Conservation (phyloP, 163 green algal species). For the Chlorella variabilis region DNA sequence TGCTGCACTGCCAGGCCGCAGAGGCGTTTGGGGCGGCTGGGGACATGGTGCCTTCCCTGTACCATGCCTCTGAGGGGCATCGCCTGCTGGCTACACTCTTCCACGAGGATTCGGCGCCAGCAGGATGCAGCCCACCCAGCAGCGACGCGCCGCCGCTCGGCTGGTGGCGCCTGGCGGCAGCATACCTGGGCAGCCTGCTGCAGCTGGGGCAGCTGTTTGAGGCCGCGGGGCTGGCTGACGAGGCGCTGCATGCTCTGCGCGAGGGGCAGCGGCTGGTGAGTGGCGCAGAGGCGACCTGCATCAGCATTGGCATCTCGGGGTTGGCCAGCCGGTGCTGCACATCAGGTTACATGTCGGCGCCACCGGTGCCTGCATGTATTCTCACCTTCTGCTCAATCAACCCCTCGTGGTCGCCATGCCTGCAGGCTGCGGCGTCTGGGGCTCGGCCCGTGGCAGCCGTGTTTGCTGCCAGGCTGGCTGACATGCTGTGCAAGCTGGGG, state of each 20-base stretch:
- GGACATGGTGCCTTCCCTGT: conserved; percentile 13
- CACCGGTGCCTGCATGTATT: too few species aligned
- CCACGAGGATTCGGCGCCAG: neutral
- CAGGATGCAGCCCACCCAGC: neutral
- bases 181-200: conserved; percentile 38
- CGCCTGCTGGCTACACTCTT: conserved; percentile 33
- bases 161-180: conserved; percentile 32
- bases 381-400: neutral
- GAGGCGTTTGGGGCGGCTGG: conserved; percentile 1
- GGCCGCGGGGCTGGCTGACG: conserved; percentile 35
- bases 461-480: conserved; percentile 27
- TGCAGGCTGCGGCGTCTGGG: conserved; percentile 33
- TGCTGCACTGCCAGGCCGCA: conserved; percentile 16
- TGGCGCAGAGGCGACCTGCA: too few species aligned
- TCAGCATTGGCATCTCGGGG: too few species aligned
- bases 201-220: conserved; percentile 51
- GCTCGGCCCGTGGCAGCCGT: neutral
- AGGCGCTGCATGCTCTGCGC: conserved; percentile 39
- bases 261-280: conserved; percentile 48
- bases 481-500: conserved; percentile 28
- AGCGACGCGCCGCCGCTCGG: neutral
- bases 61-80: conserved; percentile 34
- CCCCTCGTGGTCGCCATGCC: neutral
- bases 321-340: too few species aligned
- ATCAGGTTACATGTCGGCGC: too few species aligned